phyloP scores from a whole-genome alignment of 306 rosid species.

The Senna siamea region DNA sequence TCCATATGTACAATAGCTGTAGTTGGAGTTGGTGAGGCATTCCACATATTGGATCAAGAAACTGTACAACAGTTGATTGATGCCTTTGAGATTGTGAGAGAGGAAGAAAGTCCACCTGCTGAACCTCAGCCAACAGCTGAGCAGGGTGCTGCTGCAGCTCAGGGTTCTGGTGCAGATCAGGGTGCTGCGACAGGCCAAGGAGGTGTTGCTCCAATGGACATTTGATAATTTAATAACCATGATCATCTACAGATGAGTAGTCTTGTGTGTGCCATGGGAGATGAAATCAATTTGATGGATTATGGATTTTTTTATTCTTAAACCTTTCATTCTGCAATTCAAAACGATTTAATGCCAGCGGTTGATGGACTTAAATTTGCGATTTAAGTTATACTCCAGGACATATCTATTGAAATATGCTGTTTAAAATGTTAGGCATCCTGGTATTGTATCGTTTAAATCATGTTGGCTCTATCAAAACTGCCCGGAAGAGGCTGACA shows the following conservation, averaged over 20 bases:
- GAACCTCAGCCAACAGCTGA: slow-evolving; percentile 59
- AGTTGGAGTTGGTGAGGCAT: slow-evolving; percentile 86
- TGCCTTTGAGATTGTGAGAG: slow-evolving; percentile 80
- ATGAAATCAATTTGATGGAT: slow-evolving; percentile 39
- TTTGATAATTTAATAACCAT: slow-evolving; percentile 52
- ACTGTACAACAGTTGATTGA: slow-evolving; percentile 83
- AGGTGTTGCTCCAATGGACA: slow-evolving; percentile 80
- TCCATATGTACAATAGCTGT: slow-evolving; percentile 89
- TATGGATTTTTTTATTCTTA: slow-evolving; percentile 16
- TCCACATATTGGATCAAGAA: slow-evolving; percentile 83
- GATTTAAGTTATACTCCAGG: slow-evolving; percentile 31
- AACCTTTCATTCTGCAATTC: slow-evolving; percentile 43
- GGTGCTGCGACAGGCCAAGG: slow-evolving; percentile 41
- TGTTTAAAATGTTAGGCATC: slow-evolving; percentile 17
- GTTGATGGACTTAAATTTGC: slow-evolving; percentile 42
- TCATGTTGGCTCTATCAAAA: too few species aligned
- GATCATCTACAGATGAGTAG: slow-evolving; percentile 36
- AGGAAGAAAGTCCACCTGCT: slow-evolving; percentile 72
- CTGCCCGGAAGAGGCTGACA: too few species aligned
- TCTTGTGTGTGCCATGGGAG: slow-evolving; percentile 40
- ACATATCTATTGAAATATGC: slow-evolving; percentile 19
- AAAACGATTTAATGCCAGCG: slow-evolving; percentile 44
- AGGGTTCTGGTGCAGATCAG: slow-evolving; percentile 38
- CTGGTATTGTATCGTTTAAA: not conserved
- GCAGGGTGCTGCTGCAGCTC: slow-evolving; percentile 31